Base-by-base conservation (phyloP, 139 green algal species). In the Chlamydomonas schloesseri region DNA sequence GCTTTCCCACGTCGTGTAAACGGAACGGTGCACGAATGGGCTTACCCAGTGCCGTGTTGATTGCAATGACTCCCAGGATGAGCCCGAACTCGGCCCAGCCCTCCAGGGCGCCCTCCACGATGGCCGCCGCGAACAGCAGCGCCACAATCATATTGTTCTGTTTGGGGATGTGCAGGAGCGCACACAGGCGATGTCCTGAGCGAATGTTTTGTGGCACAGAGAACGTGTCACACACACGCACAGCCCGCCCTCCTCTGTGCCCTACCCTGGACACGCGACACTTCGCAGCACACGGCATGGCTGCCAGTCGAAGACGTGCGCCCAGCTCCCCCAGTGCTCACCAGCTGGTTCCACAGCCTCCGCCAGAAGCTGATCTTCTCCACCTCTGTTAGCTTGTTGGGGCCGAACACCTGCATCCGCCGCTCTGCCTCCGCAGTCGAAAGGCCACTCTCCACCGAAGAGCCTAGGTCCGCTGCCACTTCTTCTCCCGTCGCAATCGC, bases 101-200 rank as follows among this genome's bases (percentile, higher is more conserved):
- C 37, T 87, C 53, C 62, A 90, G 71, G 31, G 62, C 86, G 2
- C 68, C 86, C 29, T 65, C 53, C 26, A 90, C 86, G 14, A 75
- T 67, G 15, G 86, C 86, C 18, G 86, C 86, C 29, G 72, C 80
- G 5, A 90, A 23, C 31, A 90, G 79, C n/a, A 90, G 75, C 57
- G 83, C 83, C 62, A 89, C 87, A 60, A 89, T 81, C 24, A 89
- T 71, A 33, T 89, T 89, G 85, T 89, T 86, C 18, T 67, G 75
- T 89, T 29, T 20, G 53, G 53, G 53, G 13, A 58, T 13, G 53
- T 58, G 13, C 53, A 8, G 28, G 34, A 5, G 62, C 9, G 18
- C 28, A 34, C 3, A 9, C 5, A 28, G 28, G 14, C 11, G 3
- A 34, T 17, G 62, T 26, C 28, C 9, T 36, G 26, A 28, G 6